Evolutionary conservation across 345 rosid species (phyloP).

Genomic region (Citrus trifoliata): DNA sequence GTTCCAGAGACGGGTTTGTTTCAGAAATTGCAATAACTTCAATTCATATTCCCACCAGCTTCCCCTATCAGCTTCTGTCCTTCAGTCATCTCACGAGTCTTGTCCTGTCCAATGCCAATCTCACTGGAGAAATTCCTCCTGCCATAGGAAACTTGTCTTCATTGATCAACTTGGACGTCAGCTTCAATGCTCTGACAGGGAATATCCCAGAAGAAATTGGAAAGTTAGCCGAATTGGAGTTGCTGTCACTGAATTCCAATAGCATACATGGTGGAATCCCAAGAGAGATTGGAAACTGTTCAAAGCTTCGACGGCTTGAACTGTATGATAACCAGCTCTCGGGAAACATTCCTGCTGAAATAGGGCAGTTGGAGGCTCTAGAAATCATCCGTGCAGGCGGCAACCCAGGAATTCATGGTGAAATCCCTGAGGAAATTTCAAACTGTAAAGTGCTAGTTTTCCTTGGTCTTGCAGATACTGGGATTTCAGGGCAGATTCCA

Average conservation of each 20-base stretch:
- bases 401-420: conserved; percentile 51
- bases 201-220: conserved; percentile 52
- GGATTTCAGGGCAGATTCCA: conserved; percentile 56
- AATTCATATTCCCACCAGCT: conserved; percentile 36
- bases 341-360: conserved; percentile 52
- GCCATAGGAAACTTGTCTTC: conserved; percentile 49
- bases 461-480: conserved; percentile 72
- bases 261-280: conserved; percentile 44
- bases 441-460: conserved; percentile 42
- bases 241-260: conserved; percentile 49
- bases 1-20: conserved; percentile 44
- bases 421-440: conserved; percentile 55
- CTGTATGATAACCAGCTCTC: conserved; percentile 59
- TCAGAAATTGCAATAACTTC: conserved; percentile 41
- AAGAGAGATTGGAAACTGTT: conserved; percentile 45
- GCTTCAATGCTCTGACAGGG: conserved; percentile 54
- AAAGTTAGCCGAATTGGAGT: conserved; percentile 29
- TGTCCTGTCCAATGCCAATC: conserved; percentile 48
- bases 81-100: conserved; percentile 42
- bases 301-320: conserved; percentile 46
- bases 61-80: conserved; percentile 48
- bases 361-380: conserved; percentile 38
- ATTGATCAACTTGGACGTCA: conserved; percentile 52
- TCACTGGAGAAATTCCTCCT: conserved; percentile 53
- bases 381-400: conserved; percentile 65